Evolutionary conservation across 805 yeast species (phyloP), one percentile per base, ranked within the genome.

Genomic region (Debaryomyces maramus): DNA sequence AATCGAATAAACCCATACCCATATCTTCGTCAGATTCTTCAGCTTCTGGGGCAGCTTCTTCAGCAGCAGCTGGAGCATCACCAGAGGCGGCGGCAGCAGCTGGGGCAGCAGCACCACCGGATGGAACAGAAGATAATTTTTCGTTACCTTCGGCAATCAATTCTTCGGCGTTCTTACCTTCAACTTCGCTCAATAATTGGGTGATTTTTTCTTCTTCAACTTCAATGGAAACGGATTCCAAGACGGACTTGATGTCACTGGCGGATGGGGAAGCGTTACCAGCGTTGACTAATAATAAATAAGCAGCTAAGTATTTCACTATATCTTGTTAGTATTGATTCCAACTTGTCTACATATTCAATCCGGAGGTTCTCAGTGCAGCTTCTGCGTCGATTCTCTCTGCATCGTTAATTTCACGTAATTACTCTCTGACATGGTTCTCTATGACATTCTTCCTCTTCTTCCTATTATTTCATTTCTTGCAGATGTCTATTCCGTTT

Each of bases 241-340:
- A 83, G 64, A 93, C 85, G 59, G 84, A 63, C 75, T 87, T 77
- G 80, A 93, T 80, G 73, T 88, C 91, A 66, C 85, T 82, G 61
- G 96, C 95, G 59, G 96, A 78, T 76, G 99, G 98, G 63, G 93
- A 67, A 70, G 89, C 72, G 80, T 82, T 83, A 72, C 98, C 99
- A 75, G 96, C 96, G 73, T 93, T 89, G 78, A 85, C 89, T 76
- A 93, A 83, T 78, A 91, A 85, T 76, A 93, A 85, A 82, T 93
- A 93, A 75, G 99, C 98, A 78, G 99, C 99, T 78, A 93, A 85
- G 84, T 91, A 91, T 87, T 89, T 93, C 97, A 89, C 79, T 68
- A 58, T 10, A 24, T 7, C 13, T 7, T 24, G 46, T 43, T 43
- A 40, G 38, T 41, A 40, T 31, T 24, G 15, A 24, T n/a, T n/a